These are phyloP conservation scores for Medicago ruthenica DNA, from an alignment of 306 rosid genomes.

Conservation along the genomic window DNA sequence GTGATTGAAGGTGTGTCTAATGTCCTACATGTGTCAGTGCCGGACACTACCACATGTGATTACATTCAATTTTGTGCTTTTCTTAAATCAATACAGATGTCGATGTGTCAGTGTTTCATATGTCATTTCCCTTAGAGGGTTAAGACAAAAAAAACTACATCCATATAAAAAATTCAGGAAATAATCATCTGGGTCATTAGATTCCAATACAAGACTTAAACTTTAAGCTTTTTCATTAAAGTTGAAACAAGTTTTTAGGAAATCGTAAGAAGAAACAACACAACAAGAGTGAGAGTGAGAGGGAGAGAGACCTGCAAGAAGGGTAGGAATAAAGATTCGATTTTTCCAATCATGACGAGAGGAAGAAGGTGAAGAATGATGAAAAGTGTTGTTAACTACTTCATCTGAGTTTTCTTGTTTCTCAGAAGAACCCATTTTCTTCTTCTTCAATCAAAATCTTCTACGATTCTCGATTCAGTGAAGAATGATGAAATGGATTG, in stretches of 20 bases:
- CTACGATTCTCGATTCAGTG: neutral
- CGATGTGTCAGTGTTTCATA: no score
- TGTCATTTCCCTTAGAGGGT: no score
- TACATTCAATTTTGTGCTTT: no score
- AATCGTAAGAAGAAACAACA: neutral
- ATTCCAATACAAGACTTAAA: neutral
- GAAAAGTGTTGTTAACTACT: slow-evolving; percentile 30
- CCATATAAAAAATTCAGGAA: neutral
- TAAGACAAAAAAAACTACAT: neutral
- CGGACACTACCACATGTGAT: no score
- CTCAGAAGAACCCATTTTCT: slow-evolving; percentile 42
- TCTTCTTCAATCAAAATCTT: neutral
- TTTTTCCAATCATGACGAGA: slow-evolving; percentile 61
- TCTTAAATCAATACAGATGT: no score
- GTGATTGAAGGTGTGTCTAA: no score
- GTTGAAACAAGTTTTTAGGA: no score
- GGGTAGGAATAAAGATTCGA: slow-evolving; percentile 67
- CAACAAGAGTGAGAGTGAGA: neutral
- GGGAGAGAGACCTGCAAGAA: slow-evolving; percentile 67
- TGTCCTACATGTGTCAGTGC: no score
- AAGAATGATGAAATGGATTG: neutral
- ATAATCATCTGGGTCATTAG: neutral
- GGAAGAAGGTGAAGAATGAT: slow-evolving; percentile 49
- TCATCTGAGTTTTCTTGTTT: slow-evolving; percentile 30
- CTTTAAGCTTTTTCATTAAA: neutral